A percentile compares a stretch with the other conserved stretches of the same genome.
These are phyloP conservation scores for Meripilus lineatus DNA, from an alignment of 1,284 basidiomycete genomes.

Conservation along the genomic window DNA sequence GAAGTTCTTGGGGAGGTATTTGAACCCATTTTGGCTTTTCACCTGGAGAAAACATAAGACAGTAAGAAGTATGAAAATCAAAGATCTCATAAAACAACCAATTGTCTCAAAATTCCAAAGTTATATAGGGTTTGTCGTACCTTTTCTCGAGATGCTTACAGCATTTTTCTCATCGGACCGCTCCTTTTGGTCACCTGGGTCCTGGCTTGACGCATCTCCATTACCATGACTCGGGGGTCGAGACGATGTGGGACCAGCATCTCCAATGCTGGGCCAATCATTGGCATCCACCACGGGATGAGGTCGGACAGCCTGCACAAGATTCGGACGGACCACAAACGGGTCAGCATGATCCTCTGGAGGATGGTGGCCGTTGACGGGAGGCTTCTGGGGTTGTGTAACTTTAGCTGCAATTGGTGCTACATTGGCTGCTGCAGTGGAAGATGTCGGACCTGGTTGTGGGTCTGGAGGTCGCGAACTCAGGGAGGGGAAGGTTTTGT, in stretches of 20 bases:
- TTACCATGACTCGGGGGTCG: slow-evolving; percentile 1
- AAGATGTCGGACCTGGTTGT: not conserved
- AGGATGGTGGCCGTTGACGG: not conserved
- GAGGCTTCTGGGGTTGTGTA: not conserved
- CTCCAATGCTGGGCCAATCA: slow-evolving; percentile 1
- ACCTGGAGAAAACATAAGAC: slow-evolving; percentile 25
- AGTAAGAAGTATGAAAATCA: slow-evolving; percentile 10
- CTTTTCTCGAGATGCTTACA: slow-evolving; percentile 1
- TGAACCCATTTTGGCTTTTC: slow-evolving; percentile 59
- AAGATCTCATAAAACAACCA: slow-evolving; percentile 5
- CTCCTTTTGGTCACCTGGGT: not conserved
- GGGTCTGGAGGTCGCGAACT: not conserved
- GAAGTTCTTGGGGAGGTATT: slow-evolving; percentile 51
- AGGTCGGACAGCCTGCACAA: slow-evolving; percentile 6
- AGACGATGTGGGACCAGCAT: not conserved
- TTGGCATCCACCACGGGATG: not conserved
- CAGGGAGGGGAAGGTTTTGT: not conserved
- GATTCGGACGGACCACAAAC: slow-evolving; percentile 34
- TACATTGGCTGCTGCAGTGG: not conserved
- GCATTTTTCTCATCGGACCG: slow-evolving; percentile 11
- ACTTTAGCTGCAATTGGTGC: not conserved
- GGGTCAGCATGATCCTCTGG: slow-evolving; percentile 42
- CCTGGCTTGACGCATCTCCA: not conserved
- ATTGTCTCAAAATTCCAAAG: too few species aligned
- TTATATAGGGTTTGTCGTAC: slow-evolving; percentile 1